Evolutionary conservation across 345 rosid genomes (phyloP), one percentile per base, ranked within the genome.

Genomic region (Capsella bursapastoris): DNA sequence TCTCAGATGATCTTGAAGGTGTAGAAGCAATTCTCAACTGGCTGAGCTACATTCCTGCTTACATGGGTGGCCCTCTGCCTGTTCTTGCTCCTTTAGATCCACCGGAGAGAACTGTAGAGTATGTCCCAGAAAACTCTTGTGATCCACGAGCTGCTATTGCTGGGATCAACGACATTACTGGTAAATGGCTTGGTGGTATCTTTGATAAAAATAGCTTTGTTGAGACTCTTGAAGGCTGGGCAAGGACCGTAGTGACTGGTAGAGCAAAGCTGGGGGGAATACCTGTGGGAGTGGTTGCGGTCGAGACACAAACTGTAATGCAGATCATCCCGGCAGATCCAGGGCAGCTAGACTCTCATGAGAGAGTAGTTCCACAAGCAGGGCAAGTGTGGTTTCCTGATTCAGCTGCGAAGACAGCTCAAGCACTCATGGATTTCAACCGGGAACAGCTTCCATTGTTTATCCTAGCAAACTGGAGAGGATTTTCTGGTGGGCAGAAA

Each of bases 351-450:
- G 98, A 94, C 83, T 94, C 98, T 78, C 97, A 94, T 73, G 98
- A 94, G 79, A 83, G 97, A 79, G 93, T 94, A 40, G 98, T 91
- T 66, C 96, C 98, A 4, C 97, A 91, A 84, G 98, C 98, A 66
- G 98, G 98, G 61, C 98, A 94, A 84, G 98, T 94, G 68, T 94
- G 98, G 98, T 94, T 94, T 79, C 98, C 98, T 22, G 98, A 91
- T 86, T 94, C 98, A 35, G 98, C 98, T 9, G 82, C 86, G 64
- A 94, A 94, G 86, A 91, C 97, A 10, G 93, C 97, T 60, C 98
- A 94, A 78, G 97, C 98, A 3, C 79, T 94, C 75, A 79, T 94
- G 82, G 98, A 94, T 87, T 94, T 91, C 83, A 89, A 94, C 85
- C 77, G 82, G 74, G 98, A 94, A 81, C 97, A 82, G 85, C 91